Base-by-base conservation (phyloP, 805 yeast genomes). In the Allodekkera sacchari region DNA sequence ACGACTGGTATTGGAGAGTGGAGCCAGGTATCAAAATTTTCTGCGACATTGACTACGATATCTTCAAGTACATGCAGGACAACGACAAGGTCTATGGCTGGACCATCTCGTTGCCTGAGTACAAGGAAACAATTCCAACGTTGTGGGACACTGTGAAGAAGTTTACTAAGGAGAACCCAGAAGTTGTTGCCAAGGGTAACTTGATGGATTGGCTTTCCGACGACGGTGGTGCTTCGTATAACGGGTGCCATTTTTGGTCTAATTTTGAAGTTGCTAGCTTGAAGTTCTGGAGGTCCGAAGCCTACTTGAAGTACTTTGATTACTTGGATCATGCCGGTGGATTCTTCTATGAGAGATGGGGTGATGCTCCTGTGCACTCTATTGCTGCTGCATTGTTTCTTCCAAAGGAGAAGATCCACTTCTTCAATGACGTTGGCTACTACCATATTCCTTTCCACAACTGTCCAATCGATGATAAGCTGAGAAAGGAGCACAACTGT, bases 331-430 rank as follows among this genome's bases (percentile, higher is more conserved):
- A 71, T 39, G 71, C 79, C 11, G 95, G 95, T 54, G 95, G 95
- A n/a, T 85, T 85, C 62, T 85, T 81, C 63, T 85, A 84, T 56
- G 87, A 82, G 64, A 71, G 95, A 59, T 83, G 94, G 95, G 94
- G 95, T 46, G 95, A 84, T 57, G 95, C 94, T 18, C 95, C 95
- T 22, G 79, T 84, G 30, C 95, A 84, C 57, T 81, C 94, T 5
- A 77, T 84, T 48, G 95, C 92, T 20, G 95, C 83, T 14, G 63
- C 92, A 4, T 61, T 85, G 42, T 82, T 85, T 61, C 52, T 83
- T 55, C 74, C 81, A 33, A 74, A 70, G 53, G 75, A 72, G 39
- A 64, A 77, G 49, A 60, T 85, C 30, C 94, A 85, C 50, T 75
- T 80, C 66, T 87, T 87, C 53, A 80, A 74, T 37, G 94, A 84